A percentile compares a stretch with the other conserved stretches of the same genome.
These are phyloP conservation scores for Citrus cavaleriei DNA, from an alignment of 345 rosid species.

Conservation along the genomic window DNA sequence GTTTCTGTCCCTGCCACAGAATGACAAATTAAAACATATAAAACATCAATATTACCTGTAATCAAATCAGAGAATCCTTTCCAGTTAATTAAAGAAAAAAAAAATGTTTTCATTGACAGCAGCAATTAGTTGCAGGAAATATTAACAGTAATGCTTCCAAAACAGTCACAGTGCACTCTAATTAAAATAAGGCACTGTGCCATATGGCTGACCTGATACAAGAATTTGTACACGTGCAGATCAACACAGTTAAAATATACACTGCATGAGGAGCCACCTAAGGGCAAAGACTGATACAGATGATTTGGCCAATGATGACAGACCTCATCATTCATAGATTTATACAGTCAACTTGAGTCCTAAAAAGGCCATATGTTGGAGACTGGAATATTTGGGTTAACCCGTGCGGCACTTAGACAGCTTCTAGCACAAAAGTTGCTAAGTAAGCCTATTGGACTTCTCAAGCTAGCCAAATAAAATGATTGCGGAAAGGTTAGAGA, in stretches of 20 bases:
- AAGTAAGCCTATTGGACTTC: no score
- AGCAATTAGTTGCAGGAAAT: background rate
- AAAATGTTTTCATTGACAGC: background rate
- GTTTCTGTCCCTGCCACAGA: slow-evolving; percentile 65
- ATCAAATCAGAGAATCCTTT: slow-evolving; percentile 5
- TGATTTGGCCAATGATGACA: background rate
- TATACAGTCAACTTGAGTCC: background rate
- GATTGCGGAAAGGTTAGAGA: no score
- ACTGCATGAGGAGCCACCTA: background rate
- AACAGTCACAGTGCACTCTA: background rate
- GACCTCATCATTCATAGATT: background rate
- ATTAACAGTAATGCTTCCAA: background rate
- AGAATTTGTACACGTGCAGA: background rate
- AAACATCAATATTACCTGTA: background rate
- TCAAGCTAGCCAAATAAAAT: no score
- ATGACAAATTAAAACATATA: background rate
- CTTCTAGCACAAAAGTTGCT: no score
- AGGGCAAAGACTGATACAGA: background rate
- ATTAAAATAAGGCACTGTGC: background rate
- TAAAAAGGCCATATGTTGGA: background rate
- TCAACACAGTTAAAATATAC: background rate
- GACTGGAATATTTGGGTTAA: background rate
- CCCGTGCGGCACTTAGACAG: no score
- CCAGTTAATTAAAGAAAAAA: background rate
- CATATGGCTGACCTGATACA: background rate